Evolutionary conservation across 805 yeast species (phyloP).

Genomic region (Geotrichum ghanense): DNA sequence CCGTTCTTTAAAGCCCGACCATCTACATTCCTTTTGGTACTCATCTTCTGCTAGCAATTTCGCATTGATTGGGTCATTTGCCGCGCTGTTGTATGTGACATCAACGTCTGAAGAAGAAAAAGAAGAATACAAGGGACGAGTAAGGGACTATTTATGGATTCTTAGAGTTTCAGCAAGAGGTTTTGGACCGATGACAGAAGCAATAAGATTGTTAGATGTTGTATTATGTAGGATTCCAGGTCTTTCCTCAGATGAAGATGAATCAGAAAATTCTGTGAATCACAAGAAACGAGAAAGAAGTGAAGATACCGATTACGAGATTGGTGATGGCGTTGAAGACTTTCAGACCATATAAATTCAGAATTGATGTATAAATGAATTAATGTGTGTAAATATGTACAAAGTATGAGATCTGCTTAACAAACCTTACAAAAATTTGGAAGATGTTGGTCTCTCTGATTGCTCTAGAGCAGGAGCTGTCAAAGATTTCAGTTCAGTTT

Average conservation of each 20-base stretch:
- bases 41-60: constrained; percentile 68
- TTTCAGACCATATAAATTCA: constrained; percentile 1
- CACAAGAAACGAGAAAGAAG: background rate
- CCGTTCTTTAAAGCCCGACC: constrained; percentile 65
- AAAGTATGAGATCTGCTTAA: too few species aligned
- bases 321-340: constrained; percentile 2
- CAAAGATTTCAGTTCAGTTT: background rate
- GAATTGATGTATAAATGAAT: constrained; percentile 6
- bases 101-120: constrained; percentile 47
- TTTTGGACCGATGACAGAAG: constrained; percentile 68
- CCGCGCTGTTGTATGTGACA: constrained; percentile 66
- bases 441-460: background rate
- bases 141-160: constrained; percentile 67
- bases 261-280: background rate
- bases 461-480: background rate
- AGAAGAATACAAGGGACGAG: constrained; percentile 48
- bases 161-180: constrained; percentile 64
- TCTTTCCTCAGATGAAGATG: constrained; percentile 5
- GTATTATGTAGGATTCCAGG: constrained; percentile 62
- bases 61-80: constrained; percentile 78
- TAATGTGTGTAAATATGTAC: background rate
- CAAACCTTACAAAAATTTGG: background rate
- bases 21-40: constrained; percentile 85
- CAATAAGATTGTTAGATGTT: constrained; percentile 59
- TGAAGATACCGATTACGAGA: background rate